phyloP scores from a whole-genome alignment of 495 filamentous ascomycete genomes.

The Penicillium dipodomyicola region DNA sequence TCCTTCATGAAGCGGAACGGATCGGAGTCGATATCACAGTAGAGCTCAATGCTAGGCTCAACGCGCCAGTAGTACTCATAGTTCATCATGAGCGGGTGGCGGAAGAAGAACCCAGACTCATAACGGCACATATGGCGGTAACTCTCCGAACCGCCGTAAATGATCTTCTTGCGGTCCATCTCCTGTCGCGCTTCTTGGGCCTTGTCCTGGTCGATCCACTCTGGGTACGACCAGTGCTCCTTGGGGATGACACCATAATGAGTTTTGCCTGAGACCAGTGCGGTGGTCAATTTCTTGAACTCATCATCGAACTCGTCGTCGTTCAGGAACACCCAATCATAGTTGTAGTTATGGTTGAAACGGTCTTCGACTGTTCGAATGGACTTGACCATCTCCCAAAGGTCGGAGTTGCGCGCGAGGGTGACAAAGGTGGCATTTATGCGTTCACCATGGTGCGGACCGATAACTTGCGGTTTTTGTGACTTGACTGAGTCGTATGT shows the following conservation, averaged over 20 bases:
- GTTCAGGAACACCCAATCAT: conserved; percentile 99
- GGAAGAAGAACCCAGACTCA: conserved; percentile 93
- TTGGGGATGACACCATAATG: conserved; percentile 81
- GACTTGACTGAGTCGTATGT: conserved; percentile 32
- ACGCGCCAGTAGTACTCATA: conserved; percentile 95
- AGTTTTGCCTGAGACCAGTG: conserved; percentile 85
- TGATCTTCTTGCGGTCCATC: conserved; percentile 81
- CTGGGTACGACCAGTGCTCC: conserved; percentile 89
- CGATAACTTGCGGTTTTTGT: conserved; percentile 35
- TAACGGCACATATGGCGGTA: conserved; percentile 95
- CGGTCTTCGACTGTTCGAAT: conserved; percentile 96
- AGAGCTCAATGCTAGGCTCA: conserved; percentile 84
- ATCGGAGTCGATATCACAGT: conserved; percentile 80
- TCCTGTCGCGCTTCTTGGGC: conserved; percentile 76
- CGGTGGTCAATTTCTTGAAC: conserved; percentile 88
- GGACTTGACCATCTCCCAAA: conserved; percentile 94
- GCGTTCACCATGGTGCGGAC: conserved; percentile 57
- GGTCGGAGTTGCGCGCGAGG: conserved; percentile 83
- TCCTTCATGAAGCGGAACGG: conserved; percentile 86
- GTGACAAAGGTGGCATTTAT: conserved; percentile 98
- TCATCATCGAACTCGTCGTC: conserved; percentile 87
- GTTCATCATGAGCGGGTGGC: conserved; percentile 73
- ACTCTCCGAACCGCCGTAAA: conserved; percentile 90
- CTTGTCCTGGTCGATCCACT: conserved; percentile 82
- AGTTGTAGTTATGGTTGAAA: conserved; percentile 94